Evolutionary conservation across 2,329 filamentous ascomycete species (phyloP).

Genomic region (Cladosporium sphaerospermum): DNA sequence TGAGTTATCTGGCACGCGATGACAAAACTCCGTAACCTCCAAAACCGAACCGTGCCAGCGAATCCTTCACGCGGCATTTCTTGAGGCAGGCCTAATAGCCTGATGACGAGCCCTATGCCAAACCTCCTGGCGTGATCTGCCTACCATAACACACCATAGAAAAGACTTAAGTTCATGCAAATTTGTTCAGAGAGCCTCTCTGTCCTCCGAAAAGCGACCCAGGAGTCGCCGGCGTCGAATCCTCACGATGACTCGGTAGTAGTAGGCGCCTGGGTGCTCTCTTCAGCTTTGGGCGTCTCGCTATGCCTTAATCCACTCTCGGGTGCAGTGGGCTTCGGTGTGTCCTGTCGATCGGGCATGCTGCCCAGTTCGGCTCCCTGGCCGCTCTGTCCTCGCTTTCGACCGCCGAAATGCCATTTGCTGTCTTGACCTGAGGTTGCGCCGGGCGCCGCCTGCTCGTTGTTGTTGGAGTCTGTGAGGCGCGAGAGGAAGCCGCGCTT

Average conservation of each 20-base stretch:
- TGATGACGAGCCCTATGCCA: not conserved
- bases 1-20: constrained; percentile 2
- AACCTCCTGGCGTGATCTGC: not conserved
- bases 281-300: constrained; percentile 12
- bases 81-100: not conserved
- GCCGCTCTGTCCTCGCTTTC: constrained; percentile 66
- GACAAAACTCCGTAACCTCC: not conserved
- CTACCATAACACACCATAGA: not conserved
- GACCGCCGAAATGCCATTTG: constrained; percentile 56
- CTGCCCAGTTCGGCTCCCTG: constrained; percentile 65
- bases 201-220: constrained; percentile 24
- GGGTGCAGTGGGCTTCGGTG: constrained; percentile 17
- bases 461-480: constrained; percentile 56
- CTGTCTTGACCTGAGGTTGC: constrained; percentile 15
- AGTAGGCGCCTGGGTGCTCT: constrained; percentile 20
- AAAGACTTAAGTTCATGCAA: not conserved
- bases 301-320: constrained; percentile 19
- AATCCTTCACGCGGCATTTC: not conserved
- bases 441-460: constrained; percentile 16
- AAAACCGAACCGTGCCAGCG: not conserved
- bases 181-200: constrained; percentile 12
- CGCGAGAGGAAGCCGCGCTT: constrained; percentile 76
- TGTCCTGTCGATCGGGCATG: constrained; percentile 40
- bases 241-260: constrained; percentile 9
- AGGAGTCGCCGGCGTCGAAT: constrained; percentile 21